Evolutionary conservation across 495 filamentous ascomycete species (phyloP), one percentile per base, ranked within the genome.

Genomic region (Aspergillus bertholletiae): DNA sequence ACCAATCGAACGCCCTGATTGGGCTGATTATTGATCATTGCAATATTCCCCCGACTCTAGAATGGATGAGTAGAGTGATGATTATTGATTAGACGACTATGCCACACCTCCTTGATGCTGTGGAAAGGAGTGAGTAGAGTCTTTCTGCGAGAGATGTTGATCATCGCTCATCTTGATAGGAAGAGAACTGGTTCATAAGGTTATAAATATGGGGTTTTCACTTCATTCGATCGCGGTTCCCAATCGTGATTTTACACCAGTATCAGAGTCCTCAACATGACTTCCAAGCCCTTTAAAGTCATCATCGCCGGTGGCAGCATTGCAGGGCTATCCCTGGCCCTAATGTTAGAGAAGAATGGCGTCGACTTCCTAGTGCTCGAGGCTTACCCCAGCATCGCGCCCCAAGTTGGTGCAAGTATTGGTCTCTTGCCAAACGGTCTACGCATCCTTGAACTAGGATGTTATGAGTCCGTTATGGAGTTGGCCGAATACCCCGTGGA

Each of bases 301-400:
- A 44, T 64, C n/a, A 61, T 64, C 40, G 54, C 61, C 21, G 74
- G 74, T 5, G 81, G 78, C 28, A 80, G 81, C n/a, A 81, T 78
- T 1, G 76, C 78, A 3, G 81, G 80, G 4, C n/a, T 39, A 13
- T 13, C 34, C 34, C n/a, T 39, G 5, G 34, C 34, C 5, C 9
- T 39, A 23, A 53, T 56, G 37, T 49, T 67, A 24, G 46, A 66
- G 51, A 48, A 49, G 34, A 53, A 51, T 21, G 51, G 52, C 22
- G 55, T 64, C 26, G 63, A 64, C 30, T 66, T 45, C 46, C 26
- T 64, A 5, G n/a, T 66, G 9, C 58, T 66, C 1, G 63, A 66
- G 47, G 49, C n/a, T 3, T 47, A 57, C 18, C 30, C 55, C 2
- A 30, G 46, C 7, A 53, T 62, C 23, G 63, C 50, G 13, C 48